Percentiles rank a stretch among this genome's conserved stretches.
Evolutionary conservation across 495 filamentous ascomycete genomes (phyloP).

Genomic region (Penicillium steckii): DNA sequence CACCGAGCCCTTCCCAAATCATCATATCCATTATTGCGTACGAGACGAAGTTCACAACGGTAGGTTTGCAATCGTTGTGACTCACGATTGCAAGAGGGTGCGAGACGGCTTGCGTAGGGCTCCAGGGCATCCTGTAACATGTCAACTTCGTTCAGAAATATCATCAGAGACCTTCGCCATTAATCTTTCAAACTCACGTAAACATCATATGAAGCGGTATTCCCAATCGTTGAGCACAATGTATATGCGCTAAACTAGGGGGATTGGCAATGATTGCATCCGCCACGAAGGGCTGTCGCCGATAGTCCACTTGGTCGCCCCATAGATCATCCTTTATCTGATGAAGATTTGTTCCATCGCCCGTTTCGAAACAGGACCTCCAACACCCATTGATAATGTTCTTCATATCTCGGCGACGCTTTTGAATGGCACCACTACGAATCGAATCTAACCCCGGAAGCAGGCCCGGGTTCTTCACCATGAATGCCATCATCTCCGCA

Average conservation of each 20-base stretch:
- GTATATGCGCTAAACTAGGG: slow-evolving; percentile 78
- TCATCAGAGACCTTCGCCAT: neutral
- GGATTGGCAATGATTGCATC: slow-evolving; percentile 86
- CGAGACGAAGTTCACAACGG: slow-evolving; percentile 68
- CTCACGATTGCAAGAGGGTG: slow-evolving; percentile 58
- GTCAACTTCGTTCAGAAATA: neutral
- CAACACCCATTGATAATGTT: slow-evolving; percentile 75
- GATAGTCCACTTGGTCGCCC: slow-evolving; percentile 26
- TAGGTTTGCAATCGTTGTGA: slow-evolving; percentile 49
- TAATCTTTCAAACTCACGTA: slow-evolving; percentile 60
- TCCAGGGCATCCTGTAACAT: slow-evolving; percentile 57
- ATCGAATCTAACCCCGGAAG: slow-evolving; percentile 69
- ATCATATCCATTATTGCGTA: slow-evolving; percentile 80
- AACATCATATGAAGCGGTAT: slow-evolving; percentile 84
- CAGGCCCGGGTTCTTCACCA: slow-evolving; percentile 83
- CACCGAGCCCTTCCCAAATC: slow-evolving; percentile 79
- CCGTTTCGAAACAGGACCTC: slow-evolving; percentile 68
- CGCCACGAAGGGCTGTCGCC: slow-evolving; percentile 66
- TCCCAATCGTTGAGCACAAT: slow-evolving; percentile 76
- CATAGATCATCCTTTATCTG: slow-evolving; percentile 48
- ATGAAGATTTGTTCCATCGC: slow-evolving; percentile 49
- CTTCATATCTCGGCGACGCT: slow-evolving; percentile 63
- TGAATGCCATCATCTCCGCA: slow-evolving; percentile 78
- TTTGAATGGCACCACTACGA: slow-evolving; percentile 65
- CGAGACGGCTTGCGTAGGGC: slow-evolving; percentile 51